Conservation (phyloP, 768 basidiomycete genomes). For the Rhizopogon roseolus region DNA sequence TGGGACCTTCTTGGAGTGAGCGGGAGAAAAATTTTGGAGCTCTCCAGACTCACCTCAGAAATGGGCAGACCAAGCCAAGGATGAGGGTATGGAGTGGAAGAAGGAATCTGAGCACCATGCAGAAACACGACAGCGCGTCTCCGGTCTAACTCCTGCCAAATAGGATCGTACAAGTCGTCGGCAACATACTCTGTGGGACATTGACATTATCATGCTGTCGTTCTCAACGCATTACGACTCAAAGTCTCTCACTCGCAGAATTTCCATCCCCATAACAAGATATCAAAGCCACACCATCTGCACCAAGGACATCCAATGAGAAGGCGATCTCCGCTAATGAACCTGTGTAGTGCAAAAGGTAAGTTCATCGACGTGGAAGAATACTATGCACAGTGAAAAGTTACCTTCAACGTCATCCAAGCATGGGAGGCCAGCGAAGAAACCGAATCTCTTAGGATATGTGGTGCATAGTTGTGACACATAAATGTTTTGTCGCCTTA, state of each 20-base stretch:
- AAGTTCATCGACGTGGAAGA: conserved; percentile 1
- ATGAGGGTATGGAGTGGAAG: conserved; percentile 61
- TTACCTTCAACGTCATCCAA: conserved; percentile 59
- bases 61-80: conserved; percentile 63
- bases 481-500: conserved; percentile 43
- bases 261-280: conserved; percentile 61
- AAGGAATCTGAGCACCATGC: conserved; percentile 65
- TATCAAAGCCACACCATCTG: conserved; percentile 60
- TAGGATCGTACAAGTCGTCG: conserved; percentile 53
- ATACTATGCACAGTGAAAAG: neutral
- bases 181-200: conserved; percentile 55
- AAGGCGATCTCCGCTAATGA: conserved; percentile 56
- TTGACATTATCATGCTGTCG: neutral
- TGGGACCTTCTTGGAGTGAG: conserved; percentile 47
- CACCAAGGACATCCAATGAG: conserved; percentile 54
- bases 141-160: conserved; percentile 67
- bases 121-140: conserved; percentile 63
- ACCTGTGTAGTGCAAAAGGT: conserved; percentile 32
- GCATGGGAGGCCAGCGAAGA: conserved; percentile 63
- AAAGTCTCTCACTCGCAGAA: conserved; percentile 42
- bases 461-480: conserved; percentile 43
- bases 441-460: conserved; percentile 58
- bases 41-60: conserved; percentile 43
- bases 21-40: conserved; percentile 2
- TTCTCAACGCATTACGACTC: neutral